phyloP scores from a whole-genome alignment of 2,329 filamentous ascomycete species.

The Phyllosticta citribraziliensis region DNA sequence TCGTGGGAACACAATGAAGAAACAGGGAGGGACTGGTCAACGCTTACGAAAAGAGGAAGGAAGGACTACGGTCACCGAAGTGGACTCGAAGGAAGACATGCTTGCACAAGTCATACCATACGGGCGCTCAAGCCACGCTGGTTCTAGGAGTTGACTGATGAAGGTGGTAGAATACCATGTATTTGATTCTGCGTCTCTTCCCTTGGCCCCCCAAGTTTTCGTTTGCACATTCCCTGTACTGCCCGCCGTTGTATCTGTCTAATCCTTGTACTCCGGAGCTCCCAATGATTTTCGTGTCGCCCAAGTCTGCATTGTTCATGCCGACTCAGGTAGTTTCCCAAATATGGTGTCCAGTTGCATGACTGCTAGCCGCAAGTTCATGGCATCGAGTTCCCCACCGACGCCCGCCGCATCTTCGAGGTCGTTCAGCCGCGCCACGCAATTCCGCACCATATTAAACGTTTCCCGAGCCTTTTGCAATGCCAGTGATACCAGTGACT shows the following conservation, averaged over 20 bases:
- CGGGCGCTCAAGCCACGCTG: not conserved
- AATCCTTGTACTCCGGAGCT: not conserved
- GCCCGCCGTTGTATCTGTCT: not conserved
- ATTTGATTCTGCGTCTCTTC: not conserved
- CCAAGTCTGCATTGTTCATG: not conserved
- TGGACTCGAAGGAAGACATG: not conserved
- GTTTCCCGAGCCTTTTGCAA: not conserved
- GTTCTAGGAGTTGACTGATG: not conserved
- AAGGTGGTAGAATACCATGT: not conserved
- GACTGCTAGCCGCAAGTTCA: not conserved
- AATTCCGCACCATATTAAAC: not conserved
- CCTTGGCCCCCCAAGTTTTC: not conserved
- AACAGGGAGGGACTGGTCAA: not conserved
- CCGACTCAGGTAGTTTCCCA: not conserved
- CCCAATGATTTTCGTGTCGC: not conserved
- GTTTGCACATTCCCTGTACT: not conserved
- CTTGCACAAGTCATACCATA: not conserved
- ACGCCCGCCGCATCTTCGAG: not conserved
- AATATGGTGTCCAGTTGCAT: not conserved
- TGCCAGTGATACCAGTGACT: not conserved
- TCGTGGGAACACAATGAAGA: not conserved
- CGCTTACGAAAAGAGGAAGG: not conserved
- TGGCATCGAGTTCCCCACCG: not conserved
- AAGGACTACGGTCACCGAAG: not conserved
- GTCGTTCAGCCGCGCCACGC: not conserved